Evolutionary conservation across 345 rosid species (phyloP), one percentile per base, ranked within the genome.

Genomic region (Boechera divaricarpa): DNA sequence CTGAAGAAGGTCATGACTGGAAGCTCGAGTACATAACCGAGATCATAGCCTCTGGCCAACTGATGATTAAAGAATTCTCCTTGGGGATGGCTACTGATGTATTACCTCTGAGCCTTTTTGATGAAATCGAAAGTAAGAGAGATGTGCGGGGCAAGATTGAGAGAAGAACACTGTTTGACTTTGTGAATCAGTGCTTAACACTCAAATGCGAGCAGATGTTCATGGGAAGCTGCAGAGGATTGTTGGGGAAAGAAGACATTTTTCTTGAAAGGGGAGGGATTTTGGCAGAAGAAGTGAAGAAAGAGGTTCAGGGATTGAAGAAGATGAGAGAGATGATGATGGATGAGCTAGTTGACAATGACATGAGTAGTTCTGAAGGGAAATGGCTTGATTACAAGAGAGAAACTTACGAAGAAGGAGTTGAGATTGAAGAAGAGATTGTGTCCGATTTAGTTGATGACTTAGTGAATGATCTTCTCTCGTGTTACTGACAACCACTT

Each of bases 341-440:
- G 74, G 98, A 95, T 80, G 96, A 91, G 53, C 92, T 95, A 47
- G 90, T 89, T 42, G 89, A 91, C 39, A 86, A 53, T 66, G 93
- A 95, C 79, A 92, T 92, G 99, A 86, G 83, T 82, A 77, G 78
- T 16, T 18, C 10, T 69, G 29, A 77, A 58, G 99, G 96, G 44
- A 92, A 60, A 70, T 95, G 99, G 98, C 64, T 83, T 70, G 91
- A 90, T 54, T 95, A 89, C 72, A 81, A 82, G 32, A 56, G 66
- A 24, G 98, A 95, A 83, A 79, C 74, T 16, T 84, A 82, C 11
- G 91, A 92, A 80, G 91, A 81, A 48, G 90, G 96, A 45, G 60
- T 64, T 52, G 94, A 82, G 68, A 77, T 95, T 55, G 96, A 89
- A 79, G 77, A 78, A 28, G 83, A 54, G 66, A 85, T 95, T 69